These are phyloP conservation scores for Coemansia brasiliensis DNA, from an alignment of 192 early-diverging fungal species.

Conservation along the genomic window DNA sequence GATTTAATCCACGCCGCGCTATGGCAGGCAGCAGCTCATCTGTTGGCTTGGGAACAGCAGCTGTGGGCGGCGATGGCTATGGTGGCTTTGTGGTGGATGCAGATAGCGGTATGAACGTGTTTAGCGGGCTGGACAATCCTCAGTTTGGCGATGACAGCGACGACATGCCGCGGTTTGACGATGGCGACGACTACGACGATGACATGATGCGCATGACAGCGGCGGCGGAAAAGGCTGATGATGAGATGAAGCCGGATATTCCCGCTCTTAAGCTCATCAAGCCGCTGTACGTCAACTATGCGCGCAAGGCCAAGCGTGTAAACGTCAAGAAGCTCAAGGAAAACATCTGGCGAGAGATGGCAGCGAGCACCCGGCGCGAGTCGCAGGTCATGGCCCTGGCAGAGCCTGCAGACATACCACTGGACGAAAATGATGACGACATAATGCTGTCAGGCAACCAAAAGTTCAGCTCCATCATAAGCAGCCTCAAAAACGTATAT, in stretches of 20 bases:
- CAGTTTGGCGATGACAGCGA: conserved; percentile 25
- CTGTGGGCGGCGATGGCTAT: conserved; percentile 21
- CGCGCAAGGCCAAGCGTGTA: conserved; percentile 86
- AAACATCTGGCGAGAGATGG: conserved; percentile 87
- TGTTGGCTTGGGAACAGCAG: conserved; percentile 3
- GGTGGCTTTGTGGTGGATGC: conserved; percentile 48
- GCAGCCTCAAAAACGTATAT: conserved; percentile 73
- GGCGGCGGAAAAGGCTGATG: conserved; percentile 1
- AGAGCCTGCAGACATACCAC: conserved; percentile 11
- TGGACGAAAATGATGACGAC: conserved; percentile 8
- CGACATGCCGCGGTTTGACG: conserved; percentile 28
- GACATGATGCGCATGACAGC: conserved; percentile 11
- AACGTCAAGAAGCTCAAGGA: conserved; percentile 96
- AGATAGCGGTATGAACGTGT: conserved; percentile 30
- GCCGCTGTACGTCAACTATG: conserved; percentile 74
- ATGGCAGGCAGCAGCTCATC: conserved; percentile 4
- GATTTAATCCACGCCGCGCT: conserved; percentile 46
- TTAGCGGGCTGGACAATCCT: conserved; percentile 17
- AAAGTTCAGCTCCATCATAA: conserved; percentile 74
- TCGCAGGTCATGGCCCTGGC: conserved; percentile 13
- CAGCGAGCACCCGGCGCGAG: conserved; percentile 18
- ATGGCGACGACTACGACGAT: conserved; percentile 47
- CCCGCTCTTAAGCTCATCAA: conserved; percentile 67
- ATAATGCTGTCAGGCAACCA: conserved; percentile 58
- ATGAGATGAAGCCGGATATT: conserved; percentile 36